phyloP scores from a whole-genome alignment of 768 basidiomycete species.

The Gymnopilus dilepis region DNA sequence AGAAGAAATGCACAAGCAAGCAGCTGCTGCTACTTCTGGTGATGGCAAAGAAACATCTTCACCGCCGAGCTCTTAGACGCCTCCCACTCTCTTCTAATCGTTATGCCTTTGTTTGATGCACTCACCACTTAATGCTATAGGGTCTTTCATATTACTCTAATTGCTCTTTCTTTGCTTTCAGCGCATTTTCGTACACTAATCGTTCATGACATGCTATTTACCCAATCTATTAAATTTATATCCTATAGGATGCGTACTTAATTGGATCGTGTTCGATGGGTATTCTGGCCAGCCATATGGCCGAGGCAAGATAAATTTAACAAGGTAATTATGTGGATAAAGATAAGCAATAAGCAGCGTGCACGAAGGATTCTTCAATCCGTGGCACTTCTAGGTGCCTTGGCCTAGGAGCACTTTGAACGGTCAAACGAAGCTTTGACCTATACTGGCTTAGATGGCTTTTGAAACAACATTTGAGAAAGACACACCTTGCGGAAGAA shows the following conservation, averaged over 20 bases:
- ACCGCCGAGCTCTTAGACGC: not conserved
- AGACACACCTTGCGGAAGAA: slow-evolving; percentile 59
- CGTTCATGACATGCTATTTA: slow-evolving; percentile 7
- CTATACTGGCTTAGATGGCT: slow-evolving; percentile 8
- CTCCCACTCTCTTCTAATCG: not conserved
- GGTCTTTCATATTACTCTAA: not conserved
- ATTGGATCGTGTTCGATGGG: not conserved
- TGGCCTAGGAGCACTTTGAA: not conserved
- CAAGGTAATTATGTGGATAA: not conserved
- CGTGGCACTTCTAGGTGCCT: not conserved
- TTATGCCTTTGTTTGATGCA: not conserved
- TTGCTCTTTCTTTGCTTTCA: not conserved
- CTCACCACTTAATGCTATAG: not conserved
- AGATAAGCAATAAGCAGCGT: not conserved
- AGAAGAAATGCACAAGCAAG: slow-evolving; percentile 43
- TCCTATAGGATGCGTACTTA: not conserved
- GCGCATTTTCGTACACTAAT: slow-evolving; percentile 4
- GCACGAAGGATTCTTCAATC: not conserved
- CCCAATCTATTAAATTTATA: not conserved
- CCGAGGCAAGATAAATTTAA: not conserved
- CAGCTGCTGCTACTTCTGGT: slow-evolving; percentile 11
- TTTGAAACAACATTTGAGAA: not conserved
- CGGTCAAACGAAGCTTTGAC: slow-evolving; percentile 30
- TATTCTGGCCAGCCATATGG: not conserved
- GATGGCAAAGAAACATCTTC: not conserved